Evolutionary conservation across 306 rosid genomes (phyloP).

Genomic region (Quercus wislizeni): DNA sequence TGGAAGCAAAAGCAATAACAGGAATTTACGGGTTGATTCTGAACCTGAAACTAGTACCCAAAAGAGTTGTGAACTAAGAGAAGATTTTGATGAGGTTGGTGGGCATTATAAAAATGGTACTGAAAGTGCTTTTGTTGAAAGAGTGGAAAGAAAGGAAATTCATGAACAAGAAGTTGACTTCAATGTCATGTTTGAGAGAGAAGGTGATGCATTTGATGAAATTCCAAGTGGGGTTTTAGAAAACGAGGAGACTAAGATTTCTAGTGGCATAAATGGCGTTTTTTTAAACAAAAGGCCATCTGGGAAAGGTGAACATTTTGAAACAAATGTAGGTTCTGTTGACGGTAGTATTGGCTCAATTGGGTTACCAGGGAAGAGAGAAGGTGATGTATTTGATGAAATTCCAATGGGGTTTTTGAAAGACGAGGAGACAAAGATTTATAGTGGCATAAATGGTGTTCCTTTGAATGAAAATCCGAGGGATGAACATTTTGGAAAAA

Average conservation of each 20-base stretch:
- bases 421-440: conserved; percentile 18
- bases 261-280: conserved; percentile 6
- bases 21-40: conserved; percentile 9
- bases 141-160: conserved; percentile 8
- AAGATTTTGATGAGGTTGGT: conserved; percentile 9
- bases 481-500: background rate
- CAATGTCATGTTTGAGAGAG: conserved; percentile 8
- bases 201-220: background rate
- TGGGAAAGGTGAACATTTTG: background rate
- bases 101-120: background rate
- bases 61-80: background rate
- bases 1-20: conserved; percentile 32
- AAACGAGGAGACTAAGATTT: conserved; percentile 15
- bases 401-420: conserved; percentile 13
- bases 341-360: conserved; percentile 7
- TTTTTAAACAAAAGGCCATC: conserved; percentile 7
- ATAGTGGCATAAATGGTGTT: conserved; percentile 3
- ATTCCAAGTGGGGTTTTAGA: conserved; percentile 13
- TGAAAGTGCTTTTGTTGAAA: conserved; percentile 14
- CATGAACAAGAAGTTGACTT: background rate
- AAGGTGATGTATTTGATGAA: background rate
- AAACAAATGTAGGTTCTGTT: background rate
- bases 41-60: conserved; percentile 14
- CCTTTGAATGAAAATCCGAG: conserved; percentile 11
- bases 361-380: conserved; percentile 30